Percentiles rank a stretch among this genome's conserved stretches.
These are phyloP conservation scores for Amanita thiersii DNA, from an alignment of 768 basidiomycete genomes.

Conservation along the genomic window DNA sequence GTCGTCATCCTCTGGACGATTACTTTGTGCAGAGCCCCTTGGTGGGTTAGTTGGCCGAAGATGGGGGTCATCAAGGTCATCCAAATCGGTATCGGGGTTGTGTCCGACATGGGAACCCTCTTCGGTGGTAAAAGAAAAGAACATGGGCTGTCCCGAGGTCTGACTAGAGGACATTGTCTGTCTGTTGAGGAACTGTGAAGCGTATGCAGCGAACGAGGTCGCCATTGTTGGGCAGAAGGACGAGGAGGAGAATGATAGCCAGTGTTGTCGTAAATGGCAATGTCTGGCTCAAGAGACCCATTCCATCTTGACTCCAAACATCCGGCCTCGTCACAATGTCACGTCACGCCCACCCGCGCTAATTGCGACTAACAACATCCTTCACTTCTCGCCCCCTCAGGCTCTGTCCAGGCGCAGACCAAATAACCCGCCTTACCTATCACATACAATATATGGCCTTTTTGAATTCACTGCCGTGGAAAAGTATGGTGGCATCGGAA, in stretches of 20 bases:
- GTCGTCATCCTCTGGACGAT: slow-evolving; percentile 43
- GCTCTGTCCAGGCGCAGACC: too few relatives aligned
- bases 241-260: slow-evolving; percentile 8
- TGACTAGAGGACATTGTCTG: slow-evolving; percentile 41
- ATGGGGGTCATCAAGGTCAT: slow-evolving; percentile 76
- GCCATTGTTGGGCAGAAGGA: slow-evolving; percentile 29
- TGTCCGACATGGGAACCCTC: slow-evolving; percentile 47
- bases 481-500: too few relatives aligned
- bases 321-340: too few relatives aligned
- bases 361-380: too few relatives aligned
- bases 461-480: too few relatives aligned
- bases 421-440: too few relatives aligned
- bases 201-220: slow-evolving; percentile 74
- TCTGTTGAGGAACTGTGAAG: slow-evolving; percentile 71
- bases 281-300: slow-evolving; percentile 1
- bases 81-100: slow-evolving; percentile 42
- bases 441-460: too few relatives aligned
- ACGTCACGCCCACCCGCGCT: too few relatives aligned
- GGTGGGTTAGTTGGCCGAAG: slow-evolving; percentile 31
- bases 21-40: slow-evolving; percentile 19
- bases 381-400: too few relatives aligned
- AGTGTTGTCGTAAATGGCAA: not conserved
- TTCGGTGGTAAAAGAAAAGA: slow-evolving; percentile 84
- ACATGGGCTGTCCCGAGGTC: slow-evolving; percentile 70
- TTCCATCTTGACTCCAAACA: too few relatives aligned